Evolutionary conservation across 2,329 filamentous ascomycete genomes (phyloP).

Genomic region (Apiospora kogelbergensis): DNA sequence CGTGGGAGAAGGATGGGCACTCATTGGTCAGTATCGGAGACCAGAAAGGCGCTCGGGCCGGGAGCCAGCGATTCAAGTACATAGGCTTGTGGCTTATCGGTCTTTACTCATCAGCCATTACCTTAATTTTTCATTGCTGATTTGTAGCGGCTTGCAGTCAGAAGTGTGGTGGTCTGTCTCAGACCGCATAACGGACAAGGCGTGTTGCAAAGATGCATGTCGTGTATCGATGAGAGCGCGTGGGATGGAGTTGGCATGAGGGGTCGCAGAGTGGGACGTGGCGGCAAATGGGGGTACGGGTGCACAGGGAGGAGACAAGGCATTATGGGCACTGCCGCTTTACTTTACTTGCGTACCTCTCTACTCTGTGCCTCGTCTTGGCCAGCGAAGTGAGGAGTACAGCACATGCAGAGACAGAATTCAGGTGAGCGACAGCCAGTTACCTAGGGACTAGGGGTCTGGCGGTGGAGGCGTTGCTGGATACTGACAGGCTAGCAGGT

Average conservation of each 20-base stretch:
- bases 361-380: not conserved
- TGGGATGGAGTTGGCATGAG: not conserved
- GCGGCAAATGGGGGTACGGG: not conserved
- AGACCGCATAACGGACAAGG: not conserved
- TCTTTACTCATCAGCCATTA: not conserved
- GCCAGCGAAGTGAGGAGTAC: not conserved
- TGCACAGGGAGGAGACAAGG: not conserved
- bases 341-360: not conserved
- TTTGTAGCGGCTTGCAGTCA: too few species aligned
- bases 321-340: not conserved
- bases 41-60: not conserved
- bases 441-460: not conserved
- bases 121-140: not conserved
- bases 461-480: slow-evolving; percentile 1
- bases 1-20: not conserved
- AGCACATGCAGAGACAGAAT: not conserved
- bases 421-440: not conserved
- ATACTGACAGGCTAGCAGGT: slow-evolving; percentile 5
- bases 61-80: not conserved
- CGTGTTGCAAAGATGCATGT: not conserved
- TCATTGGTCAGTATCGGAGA: not conserved
- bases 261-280: slow-evolving; percentile 1
- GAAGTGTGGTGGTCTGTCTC: not conserved
- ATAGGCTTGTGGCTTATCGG: not conserved
- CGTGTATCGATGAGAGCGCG: slow-evolving; percentile 4